Percentiles rank a stretch among this genome's conserved stretches.
Evolutionary conservation across 768 basidiomycete species (phyloP).

Genomic region (Auricularia auricula-judae): DNA sequence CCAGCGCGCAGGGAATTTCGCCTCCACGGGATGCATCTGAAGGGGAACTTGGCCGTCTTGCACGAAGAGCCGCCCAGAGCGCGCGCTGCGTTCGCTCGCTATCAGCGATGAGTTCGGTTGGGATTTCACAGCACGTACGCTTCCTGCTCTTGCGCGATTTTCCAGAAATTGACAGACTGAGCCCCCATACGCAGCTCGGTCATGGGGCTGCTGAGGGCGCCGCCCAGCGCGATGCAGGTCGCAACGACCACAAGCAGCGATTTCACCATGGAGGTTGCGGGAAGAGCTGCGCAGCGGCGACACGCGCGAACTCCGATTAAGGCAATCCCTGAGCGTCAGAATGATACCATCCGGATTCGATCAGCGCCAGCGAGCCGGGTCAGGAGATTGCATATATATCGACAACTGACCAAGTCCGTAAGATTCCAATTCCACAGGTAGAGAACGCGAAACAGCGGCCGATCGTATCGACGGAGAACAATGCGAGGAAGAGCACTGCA

Average conservation of each 20-base stretch:
- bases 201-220: background rate
- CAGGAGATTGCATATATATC: no score
- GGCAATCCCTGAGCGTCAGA: no score
- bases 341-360: no score
- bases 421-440: no score
- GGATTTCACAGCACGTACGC: background rate
- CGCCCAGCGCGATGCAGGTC: slow-evolving; percentile 72
- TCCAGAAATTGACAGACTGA: background rate
- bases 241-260: background rate
- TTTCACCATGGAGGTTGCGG: background rate
- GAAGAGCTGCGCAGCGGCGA: background rate
- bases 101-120: background rate
- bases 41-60: background rate
- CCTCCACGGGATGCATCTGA: background rate
- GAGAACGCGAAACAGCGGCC: no score
- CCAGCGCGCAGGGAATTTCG: slow-evolving; percentile 26
- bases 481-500: no score
- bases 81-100: background rate
- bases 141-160: background rate
- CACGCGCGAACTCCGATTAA: no score
- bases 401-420: no score
- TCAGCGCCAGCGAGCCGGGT: no score
- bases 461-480: no score
- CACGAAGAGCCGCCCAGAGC: background rate
- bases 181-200: background rate